phyloP scores from a whole-genome alignment of 805 yeast genomes.

The Schwanniomyces vanrijiae region DNA sequence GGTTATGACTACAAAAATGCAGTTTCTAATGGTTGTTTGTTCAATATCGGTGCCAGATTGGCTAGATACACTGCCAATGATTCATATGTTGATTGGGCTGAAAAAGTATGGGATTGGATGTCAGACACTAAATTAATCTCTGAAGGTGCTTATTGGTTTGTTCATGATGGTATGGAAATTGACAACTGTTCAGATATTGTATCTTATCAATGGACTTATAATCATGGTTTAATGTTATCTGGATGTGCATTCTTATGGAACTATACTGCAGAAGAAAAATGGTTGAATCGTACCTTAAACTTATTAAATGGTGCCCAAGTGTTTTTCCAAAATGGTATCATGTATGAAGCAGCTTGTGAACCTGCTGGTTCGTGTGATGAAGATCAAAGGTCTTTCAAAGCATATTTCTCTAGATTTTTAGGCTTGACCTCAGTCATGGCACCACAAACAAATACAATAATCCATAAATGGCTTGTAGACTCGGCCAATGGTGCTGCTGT shows the following conservation, averaged over 20 bases:
- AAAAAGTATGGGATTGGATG: slow-evolving; percentile 48
- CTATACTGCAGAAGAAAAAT: slow-evolving; percentile 60
- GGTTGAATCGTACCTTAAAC: slow-evolving; percentile 63
- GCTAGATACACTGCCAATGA: slow-evolving; percentile 42
- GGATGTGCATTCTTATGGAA: slow-evolving; percentile 84
- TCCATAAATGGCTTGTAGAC: slow-evolving; percentile 43
- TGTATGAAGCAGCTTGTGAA: slow-evolving; percentile 79
- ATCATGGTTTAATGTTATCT: slow-evolving; percentile 73
- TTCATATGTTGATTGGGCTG: slow-evolving; percentile 41
- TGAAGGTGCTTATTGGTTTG: slow-evolving; percentile 46
- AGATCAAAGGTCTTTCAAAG: slow-evolving; percentile 93
- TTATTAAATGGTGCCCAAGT: slow-evolving; percentile 55
- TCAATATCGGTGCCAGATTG: slow-evolving; percentile 45
- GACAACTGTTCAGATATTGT: slow-evolving; percentile 64
- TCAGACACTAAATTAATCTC: slow-evolving; percentile 42
- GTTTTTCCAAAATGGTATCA: slow-evolving; percentile 46
- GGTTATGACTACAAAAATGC: slow-evolving; percentile 48
- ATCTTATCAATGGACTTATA: slow-evolving; percentile 78
- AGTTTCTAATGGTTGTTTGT: slow-evolving; percentile 45
- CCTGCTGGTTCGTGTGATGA: slow-evolving; percentile 59
- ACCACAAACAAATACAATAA: slow-evolving; percentile 53
- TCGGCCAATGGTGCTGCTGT: slow-evolving; percentile 60
- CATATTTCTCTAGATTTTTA: slow-evolving; percentile 71
- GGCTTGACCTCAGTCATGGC: slow-evolving; percentile 72
- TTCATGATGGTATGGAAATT: slow-evolving; percentile 73